These are phyloP conservation scores for Diaporthe aspalathi DNA, from an alignment of 2,329 filamentous ascomycete genomes.

Conservation along the genomic window DNA sequence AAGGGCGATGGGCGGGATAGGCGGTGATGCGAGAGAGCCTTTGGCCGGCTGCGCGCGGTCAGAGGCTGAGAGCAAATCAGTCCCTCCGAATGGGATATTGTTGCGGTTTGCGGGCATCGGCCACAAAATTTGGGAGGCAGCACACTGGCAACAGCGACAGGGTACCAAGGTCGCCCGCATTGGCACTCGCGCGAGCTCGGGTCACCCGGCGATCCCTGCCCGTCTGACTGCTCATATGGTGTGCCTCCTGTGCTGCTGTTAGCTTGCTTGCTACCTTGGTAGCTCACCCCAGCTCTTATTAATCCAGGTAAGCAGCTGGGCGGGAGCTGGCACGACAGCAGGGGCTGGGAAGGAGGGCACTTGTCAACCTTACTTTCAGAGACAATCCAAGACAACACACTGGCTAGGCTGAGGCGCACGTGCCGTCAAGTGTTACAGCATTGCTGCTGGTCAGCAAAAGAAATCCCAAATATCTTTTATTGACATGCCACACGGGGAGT, in stretches of 20 bases:
- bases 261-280: neutral
- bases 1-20: neutral
- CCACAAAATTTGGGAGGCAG: constrained; percentile 38
- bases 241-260: neutral
- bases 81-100: constrained; percentile 34
- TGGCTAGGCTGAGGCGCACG: neutral
- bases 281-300: constrained; percentile 23
- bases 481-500: neutral
- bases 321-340: too few relatives aligned
- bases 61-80: constrained; percentile 34
- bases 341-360: too few relatives aligned
- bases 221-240: too few relatives aligned
- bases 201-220: constrained; percentile 23
- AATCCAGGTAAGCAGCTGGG: neutral
- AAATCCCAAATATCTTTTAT: too few relatives aligned
- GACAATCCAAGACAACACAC: constrained; percentile 13
- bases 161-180: constrained; percentile 30
- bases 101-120: constrained; percentile 38
- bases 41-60: constrained; percentile 30
- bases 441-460: neutral
- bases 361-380: neutral
- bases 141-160: neutral
- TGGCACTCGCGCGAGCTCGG: constrained; percentile 27
- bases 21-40: constrained; percentile 30
- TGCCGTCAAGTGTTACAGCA: neutral